Percentiles rank a stretch among this genome's conserved stretches.
These are phyloP conservation scores for Castanospermum australe DNA, from an alignment of 306 rosid species.

Conservation along the genomic window DNA sequence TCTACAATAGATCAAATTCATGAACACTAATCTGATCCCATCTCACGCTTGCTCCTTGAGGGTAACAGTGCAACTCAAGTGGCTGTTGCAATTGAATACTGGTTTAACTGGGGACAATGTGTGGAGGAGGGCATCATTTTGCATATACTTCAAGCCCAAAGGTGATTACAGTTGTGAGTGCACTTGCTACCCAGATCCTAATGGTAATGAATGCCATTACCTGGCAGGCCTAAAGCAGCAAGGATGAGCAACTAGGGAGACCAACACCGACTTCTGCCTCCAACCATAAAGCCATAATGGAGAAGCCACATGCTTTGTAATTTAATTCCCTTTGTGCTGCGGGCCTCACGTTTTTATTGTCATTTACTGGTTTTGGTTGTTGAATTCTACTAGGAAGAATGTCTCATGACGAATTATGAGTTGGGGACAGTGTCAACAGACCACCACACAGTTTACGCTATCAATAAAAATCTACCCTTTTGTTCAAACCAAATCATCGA, in stretches of 20 bases:
- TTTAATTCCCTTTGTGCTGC: not conserved
- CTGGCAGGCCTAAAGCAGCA: not conserved
- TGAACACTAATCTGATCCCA: not conserved
- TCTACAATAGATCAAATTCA: too few relatives aligned
- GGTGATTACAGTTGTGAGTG: not conserved
- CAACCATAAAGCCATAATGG: not conserved
- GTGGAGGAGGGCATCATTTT: not conserved
- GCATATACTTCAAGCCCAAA: not conserved
- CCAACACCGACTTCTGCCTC: not conserved
- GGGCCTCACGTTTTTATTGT: constrained; percentile 25
- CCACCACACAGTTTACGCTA: not conserved
- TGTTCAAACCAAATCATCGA: not conserved
- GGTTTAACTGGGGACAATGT: too few relatives aligned
- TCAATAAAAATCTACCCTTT: not conserved
- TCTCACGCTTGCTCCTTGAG: not conserved
- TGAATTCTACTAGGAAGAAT: constrained; percentile 11
- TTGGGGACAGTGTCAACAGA: not conserved
- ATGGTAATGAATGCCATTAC: not conserved
- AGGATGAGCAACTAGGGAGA: not conserved
- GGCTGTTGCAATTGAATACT: too few relatives aligned
- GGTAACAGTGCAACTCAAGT: too few relatives aligned
- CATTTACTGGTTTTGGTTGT: constrained; percentile 10
- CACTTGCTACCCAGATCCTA: not conserved
- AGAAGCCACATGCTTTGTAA: not conserved
- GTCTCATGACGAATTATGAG: not conserved